Evolutionary conservation across 2,329 filamentous ascomycete genomes (phyloP).

Genomic region (Fusarium pseudonygamai): DNA sequence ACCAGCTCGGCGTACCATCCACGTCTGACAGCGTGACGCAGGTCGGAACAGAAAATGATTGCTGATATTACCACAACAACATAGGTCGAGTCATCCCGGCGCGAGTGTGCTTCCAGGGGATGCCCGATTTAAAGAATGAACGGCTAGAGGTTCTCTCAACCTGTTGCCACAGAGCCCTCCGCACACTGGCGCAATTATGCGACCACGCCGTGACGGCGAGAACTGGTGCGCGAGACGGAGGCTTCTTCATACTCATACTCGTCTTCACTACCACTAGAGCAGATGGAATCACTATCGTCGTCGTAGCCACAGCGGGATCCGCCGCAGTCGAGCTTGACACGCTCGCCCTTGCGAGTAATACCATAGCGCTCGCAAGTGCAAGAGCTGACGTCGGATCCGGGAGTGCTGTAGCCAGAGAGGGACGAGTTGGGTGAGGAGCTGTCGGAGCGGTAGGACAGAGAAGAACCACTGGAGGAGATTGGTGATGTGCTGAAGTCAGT

Average conservation of each 20-base stretch:
- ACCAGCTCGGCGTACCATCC: constrained; percentile 57
- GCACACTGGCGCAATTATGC: constrained; percentile 41
- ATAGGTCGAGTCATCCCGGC: constrained; percentile 44
- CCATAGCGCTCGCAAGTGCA: constrained; percentile 98
- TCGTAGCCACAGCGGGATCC: constrained; percentile 86
- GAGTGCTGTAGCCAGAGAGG: constrained; percentile 81
- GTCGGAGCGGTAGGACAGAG: constrained; percentile 76
- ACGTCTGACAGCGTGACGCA: constrained; percentile 42
- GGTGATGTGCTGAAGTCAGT: constrained; percentile 66
- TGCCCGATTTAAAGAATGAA: constrained; percentile 48
- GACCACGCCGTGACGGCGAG: constrained; percentile 72
- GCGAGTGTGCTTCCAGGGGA: constrained; percentile 39
- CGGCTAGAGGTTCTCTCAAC: constrained; percentile 46
- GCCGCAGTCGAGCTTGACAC: constrained; percentile 96
- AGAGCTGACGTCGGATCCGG: constrained; percentile 76
- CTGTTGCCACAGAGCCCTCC: constrained; percentile 36
- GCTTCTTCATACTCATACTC: constrained; percentile 62
- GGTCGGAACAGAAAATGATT: constrained; percentile 41
- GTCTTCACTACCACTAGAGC: constrained; percentile 74
- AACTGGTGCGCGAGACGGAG: constrained; percentile 56
- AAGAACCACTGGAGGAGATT: constrained; percentile 75
- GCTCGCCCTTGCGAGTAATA: constrained; percentile 91
- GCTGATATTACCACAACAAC: constrained; percentile 46
- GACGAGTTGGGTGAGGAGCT: constrained; percentile 78
- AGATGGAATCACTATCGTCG: constrained; percentile 70